These are phyloP conservation scores for Suillus plorans DNA, from an alignment of 768 basidiomycete genomes.

Conservation along the genomic window DNA sequence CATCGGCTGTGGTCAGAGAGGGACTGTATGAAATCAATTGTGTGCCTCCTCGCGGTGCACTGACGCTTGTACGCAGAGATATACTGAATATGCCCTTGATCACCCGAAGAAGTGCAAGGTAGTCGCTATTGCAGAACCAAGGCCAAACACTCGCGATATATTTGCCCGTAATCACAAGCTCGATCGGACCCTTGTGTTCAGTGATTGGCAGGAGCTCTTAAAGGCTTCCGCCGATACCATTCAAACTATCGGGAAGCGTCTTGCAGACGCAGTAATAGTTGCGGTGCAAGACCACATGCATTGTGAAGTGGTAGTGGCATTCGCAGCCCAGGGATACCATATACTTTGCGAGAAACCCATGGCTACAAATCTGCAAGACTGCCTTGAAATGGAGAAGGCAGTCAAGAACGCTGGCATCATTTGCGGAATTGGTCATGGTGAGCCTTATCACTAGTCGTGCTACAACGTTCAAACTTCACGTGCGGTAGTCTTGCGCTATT, in stretches of 20 bases:
- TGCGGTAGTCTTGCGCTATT: conserved; percentile 75
- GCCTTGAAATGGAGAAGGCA: conserved; percentile 71
- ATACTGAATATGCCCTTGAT: conserved; percentile 59
- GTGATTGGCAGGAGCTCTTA: conserved; percentile 68
- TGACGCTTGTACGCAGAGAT: conserved; percentile 41
- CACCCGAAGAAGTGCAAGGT: conserved; percentile 69
- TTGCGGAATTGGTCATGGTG: conserved; percentile 89
- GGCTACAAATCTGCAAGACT: conserved; percentile 73
- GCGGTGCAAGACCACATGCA: conserved; percentile 84
- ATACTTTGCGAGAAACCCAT: conserved; percentile 94
- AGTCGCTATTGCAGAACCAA: conserved; percentile 84
- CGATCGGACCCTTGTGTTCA: conserved; percentile 69
- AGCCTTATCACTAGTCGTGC: conserved; percentile 14
- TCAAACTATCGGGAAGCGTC: conserved; percentile 59
- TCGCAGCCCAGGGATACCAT: conserved; percentile 81
- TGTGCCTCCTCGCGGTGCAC: background rate
- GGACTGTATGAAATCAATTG: conserved; percentile 46
- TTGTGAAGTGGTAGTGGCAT: conserved; percentile 67
- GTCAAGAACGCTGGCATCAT: conserved; percentile 69
- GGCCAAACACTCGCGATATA: conserved; percentile 56
- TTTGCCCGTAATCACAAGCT: conserved; percentile 60
- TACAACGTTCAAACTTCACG: background rate
- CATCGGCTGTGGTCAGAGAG: conserved; percentile 83
- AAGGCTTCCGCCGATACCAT: conserved; percentile 68
- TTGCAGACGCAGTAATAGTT: conserved; percentile 82